These are phyloP conservation scores for Stagonosporopsis cucurbitacearum DNA, from an alignment of 2,329 filamentous ascomycete species.

Conservation along the genomic window DNA sequence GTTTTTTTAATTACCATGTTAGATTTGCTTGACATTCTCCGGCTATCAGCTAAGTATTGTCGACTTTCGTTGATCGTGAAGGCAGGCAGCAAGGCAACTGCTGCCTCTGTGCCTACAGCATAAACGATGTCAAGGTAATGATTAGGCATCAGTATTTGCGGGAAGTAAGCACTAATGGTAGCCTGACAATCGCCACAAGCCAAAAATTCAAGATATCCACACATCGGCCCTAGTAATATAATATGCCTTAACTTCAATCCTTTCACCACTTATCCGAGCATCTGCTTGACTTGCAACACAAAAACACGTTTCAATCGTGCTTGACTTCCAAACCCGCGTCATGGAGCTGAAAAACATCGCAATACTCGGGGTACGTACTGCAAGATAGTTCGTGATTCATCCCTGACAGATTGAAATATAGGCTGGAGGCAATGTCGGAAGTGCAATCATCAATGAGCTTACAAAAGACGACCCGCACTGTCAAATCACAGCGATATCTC, in stretches of 20 bases:
- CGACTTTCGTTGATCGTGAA: not conserved
- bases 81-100: not conserved
- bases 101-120: not conserved
- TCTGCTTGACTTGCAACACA: not conserved
- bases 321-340: not conserved
- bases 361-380: conserved; percentile 42
- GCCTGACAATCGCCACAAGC: not conserved
- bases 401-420: conserved; percentile 15
- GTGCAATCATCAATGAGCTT: conserved; percentile 38
- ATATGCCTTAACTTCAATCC: not conserved
- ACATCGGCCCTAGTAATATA: not conserved
- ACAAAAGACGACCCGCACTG: conserved; percentile 27
- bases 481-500: conserved; percentile 41
- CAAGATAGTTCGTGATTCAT: not conserved
- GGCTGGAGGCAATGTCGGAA: conserved; percentile 45
- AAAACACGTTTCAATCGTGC: not conserved
- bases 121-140: not conserved
- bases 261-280: not conserved
- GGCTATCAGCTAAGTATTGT: not conserved
- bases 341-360: conserved; percentile 48
- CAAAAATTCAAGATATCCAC: not conserved
- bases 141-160: conserved; percentile 2
- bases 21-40: no score
- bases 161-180: not conserved
- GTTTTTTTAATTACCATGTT: not conserved